Conservation (phyloP, 2,329 filamentous ascomycete genomes). For the Alternaria sp. region DNA sequence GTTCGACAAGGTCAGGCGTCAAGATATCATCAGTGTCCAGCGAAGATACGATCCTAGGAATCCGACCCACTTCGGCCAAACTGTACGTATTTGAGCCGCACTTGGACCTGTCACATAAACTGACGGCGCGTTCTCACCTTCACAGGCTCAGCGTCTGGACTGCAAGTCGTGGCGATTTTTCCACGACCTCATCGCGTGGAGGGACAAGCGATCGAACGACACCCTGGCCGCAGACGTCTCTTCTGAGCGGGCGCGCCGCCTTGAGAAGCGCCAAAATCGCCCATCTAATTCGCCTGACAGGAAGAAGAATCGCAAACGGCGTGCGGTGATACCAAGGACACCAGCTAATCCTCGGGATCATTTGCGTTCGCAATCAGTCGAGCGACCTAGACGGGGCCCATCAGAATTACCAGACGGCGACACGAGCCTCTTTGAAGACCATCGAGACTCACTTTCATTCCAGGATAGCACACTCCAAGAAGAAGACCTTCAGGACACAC, state of each 20-base stretch:
- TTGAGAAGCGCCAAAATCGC: background rate
- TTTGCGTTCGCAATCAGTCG: background rate
- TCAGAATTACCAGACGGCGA: background rate
- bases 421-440: background rate
- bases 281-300: background rate
- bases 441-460: background rate
- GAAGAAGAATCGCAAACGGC: background rate
- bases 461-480: background rate
- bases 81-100: background rate
- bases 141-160: background rate
- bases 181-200: background rate
- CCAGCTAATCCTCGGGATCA: background rate
- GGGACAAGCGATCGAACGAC: background rate
- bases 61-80: background rate
- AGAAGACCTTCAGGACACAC: background rate
- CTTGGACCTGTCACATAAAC: background rate
- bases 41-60: background rate
- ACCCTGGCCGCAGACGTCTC: background rate
- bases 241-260: background rate
- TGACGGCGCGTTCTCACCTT: background rate
- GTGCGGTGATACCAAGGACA: background rate
- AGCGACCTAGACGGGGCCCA: background rate
- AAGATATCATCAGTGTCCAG: background rate
- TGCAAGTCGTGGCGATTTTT: background rate
- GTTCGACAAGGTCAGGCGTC: background rate